Evolutionary conservation across 805 yeast genomes (phyloP).

Genomic region (Isabelozyma gotoi): DNA sequence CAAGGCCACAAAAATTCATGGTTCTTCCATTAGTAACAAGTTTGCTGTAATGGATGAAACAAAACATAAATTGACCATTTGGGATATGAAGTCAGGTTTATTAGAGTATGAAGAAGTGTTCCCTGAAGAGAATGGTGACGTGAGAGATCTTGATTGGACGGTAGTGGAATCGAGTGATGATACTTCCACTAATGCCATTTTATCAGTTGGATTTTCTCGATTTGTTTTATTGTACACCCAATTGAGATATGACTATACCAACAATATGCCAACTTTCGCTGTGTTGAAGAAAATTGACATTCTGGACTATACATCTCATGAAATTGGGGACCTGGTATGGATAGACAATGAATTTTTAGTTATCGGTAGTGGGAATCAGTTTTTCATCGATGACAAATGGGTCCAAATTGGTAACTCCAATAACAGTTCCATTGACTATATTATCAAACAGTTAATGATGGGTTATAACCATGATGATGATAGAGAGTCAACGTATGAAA

Average conservation of each 20-base stretch:
- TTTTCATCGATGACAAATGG: slow-evolving; percentile 76
- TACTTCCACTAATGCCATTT: slow-evolving; percentile 47
- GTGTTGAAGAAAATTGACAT: slow-evolving; percentile 74
- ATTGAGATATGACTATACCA: slow-evolving; percentile 85
- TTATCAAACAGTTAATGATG: slow-evolving; percentile 40
- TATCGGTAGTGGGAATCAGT: slow-evolving; percentile 86
- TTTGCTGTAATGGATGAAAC: slow-evolving; percentile 67
- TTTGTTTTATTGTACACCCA: slow-evolving; percentile 73
- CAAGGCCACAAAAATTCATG: slow-evolving; percentile 57
- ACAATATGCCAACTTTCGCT: slow-evolving; percentile 72
- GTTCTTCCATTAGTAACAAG: slow-evolving; percentile 68
- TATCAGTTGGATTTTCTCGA: slow-evolving; percentile 75
- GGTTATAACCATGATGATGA: slow-evolving; percentile 19
- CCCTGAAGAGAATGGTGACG: slow-evolving; percentile 28
- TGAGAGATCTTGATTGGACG: slow-evolving; percentile 88
- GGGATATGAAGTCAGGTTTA: slow-evolving; percentile 72
- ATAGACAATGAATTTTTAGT: slow-evolving; percentile 73
- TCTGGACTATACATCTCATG: slow-evolving; percentile 68
- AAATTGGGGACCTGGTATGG: slow-evolving; percentile 90
- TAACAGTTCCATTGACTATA: slow-evolving; percentile 48
- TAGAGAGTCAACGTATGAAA: slow-evolving; percentile 29
- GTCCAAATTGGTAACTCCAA: slow-evolving; percentile 27
- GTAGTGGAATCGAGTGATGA: slow-evolving; percentile 36
- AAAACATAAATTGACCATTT: slow-evolving; percentile 58
- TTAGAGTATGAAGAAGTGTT: slow-evolving; percentile 59